Evolutionary conservation across 2,329 filamentous ascomycete species (phyloP).

Genomic region (Colletotrichum higginsianum): DNA sequence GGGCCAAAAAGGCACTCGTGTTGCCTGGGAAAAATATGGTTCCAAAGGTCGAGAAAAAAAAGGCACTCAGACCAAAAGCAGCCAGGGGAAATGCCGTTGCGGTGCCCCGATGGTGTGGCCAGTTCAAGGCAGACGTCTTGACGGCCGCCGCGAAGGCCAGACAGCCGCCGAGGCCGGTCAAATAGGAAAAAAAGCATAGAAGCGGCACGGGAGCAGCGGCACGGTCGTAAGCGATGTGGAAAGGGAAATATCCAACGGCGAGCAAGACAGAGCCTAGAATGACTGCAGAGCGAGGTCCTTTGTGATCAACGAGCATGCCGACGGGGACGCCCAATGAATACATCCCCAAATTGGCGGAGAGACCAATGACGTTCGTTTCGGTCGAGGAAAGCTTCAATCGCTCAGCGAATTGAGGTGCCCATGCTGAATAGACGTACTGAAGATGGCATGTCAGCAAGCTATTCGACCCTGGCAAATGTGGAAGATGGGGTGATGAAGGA

Average conservation of each 20-base stretch:
- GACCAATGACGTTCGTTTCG: constrained; percentile 90
- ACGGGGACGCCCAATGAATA: constrained; percentile 91
- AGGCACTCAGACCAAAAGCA: constrained; percentile 93
- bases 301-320: constrained; percentile 87
- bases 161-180: constrained; percentile 91
- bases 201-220: constrained; percentile 72
- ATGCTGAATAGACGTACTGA: constrained; percentile 98
- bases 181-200: constrained; percentile 86
- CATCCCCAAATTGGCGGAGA: constrained; percentile 93
- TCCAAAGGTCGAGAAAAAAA: constrained; percentile 92
- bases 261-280: constrained; percentile 81
- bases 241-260: constrained; percentile 86
- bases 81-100: constrained; percentile 95
- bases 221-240: constrained; percentile 82
- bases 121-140: constrained; percentile 90
- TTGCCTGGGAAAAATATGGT: constrained; percentile 85
- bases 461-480: background rate
- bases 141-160: constrained; percentile 91
- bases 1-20: constrained; percentile 83
- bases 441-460: constrained; percentile 12
- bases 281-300: constrained; percentile 84
- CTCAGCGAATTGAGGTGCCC: constrained; percentile 95
- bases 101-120: constrained; percentile 90
- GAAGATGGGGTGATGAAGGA: background rate
- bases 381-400: constrained; percentile 91